phyloP scores from a whole-genome alignment of 1,284 basidiomycete species.

The Cryptococcus sp. region DNA sequence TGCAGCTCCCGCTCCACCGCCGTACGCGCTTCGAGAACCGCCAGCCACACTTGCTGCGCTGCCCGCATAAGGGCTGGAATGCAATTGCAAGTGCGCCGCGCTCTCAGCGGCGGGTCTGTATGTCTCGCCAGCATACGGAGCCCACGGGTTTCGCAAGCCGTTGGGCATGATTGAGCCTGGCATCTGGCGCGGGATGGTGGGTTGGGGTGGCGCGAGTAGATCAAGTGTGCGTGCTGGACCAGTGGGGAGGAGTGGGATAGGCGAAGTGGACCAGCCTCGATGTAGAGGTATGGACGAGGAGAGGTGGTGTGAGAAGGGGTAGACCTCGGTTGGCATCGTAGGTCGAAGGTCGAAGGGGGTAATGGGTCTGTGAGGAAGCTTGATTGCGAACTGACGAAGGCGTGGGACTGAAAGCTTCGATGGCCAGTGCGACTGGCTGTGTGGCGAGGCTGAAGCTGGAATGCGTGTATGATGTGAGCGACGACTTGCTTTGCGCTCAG shows the following conservation, averaged over 20 bases:
- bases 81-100: not conserved
- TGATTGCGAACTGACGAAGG: not conserved
- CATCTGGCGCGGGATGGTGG: not conserved
- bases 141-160: slow-evolving; percentile 36
- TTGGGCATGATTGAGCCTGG: slow-evolving; percentile 29
- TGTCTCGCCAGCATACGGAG: slow-evolving; percentile 30
- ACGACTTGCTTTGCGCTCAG: no score
- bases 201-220: slow-evolving; percentile 8
- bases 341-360: not conserved
- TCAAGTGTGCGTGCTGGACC: slow-evolving; percentile 19
- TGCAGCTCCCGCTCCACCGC: not conserved
- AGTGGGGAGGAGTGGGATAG: not conserved
- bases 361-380: not conserved
- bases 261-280: not conserved
- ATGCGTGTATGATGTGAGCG: no score
- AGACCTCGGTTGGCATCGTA: not conserved
- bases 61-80: slow-evolving; percentile 4
- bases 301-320: not conserved
- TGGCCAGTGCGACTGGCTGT: no score
- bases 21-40: not conserved
- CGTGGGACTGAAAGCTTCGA: no score
- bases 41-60: not conserved
- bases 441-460: no score
- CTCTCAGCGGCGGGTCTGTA: slow-evolving; percentile 22
- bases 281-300: not conserved